Evolutionary conservation across 306 rosid genomes (phyloP), one percentile per base, ranked within the genome.

Genomic region (Begonia fuchsioides): DNA sequence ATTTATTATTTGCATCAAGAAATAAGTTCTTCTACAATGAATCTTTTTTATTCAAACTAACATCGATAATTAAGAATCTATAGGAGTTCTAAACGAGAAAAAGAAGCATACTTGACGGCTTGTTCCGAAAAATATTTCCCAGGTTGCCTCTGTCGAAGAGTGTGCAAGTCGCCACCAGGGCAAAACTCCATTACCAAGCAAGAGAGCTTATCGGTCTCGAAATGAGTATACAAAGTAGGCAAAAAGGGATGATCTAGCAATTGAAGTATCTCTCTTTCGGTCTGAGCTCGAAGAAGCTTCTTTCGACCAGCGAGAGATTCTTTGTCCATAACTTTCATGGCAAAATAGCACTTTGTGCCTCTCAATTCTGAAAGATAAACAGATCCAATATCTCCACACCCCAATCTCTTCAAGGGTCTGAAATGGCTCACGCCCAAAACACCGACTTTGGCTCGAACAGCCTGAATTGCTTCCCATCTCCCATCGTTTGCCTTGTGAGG

Each of bases 141-240:
- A 0, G 73, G 76, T 53, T 74, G 80, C 50, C 70, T 69, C 65
- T 74, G 80, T 59, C 80, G 69, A 51, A 74, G 76, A 15, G 80
- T 69, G 58, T 74, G 80, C 64, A 74, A 63, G 62, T 74, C 80
- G 17, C 80, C 80, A 10, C 80, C 80, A 8, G 80, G 80, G 66
- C 80, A 74, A 53, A 69, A 74, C 67, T 74, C 80, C 80, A 74
- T 74, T 41, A 74, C 76, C 57, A 74, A 50, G 59, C 80, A 74
- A 17, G 80, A 74, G 41, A 65, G 65, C 20, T 74, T 74, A 32
- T 74, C 80, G 3, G 45, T 41, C 14, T 41, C 45, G 12, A 41
- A 41, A 41, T 41, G 45, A 10, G 45, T 41, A n/a, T 74, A 74
- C 3, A 74, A 46, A 9, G 80, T 58, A 6, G 80, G 80, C 47